Base-by-base conservation (phyloP, 176 grass and related monocot genomes). In the Avena atlantica region DNA sequence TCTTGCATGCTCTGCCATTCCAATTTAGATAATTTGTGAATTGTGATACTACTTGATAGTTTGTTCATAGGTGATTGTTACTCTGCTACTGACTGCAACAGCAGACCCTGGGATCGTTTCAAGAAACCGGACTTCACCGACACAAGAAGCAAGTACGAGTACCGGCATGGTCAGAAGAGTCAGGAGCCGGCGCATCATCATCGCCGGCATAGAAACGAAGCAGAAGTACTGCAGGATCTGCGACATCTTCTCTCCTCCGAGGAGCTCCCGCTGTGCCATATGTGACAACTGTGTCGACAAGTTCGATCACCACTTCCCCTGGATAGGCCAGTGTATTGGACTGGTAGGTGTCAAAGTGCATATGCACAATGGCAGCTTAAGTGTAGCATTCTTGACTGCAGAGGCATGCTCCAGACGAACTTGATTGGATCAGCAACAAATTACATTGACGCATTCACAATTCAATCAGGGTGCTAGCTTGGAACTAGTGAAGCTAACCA, bases 271-370 rank as follows among this genome's bases (percentile, higher is more conserved):
- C 78, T 93, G 94, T 24, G 47, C 47, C n/a, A 81, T 94, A 10
- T 91, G 92, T 61, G 92, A 94, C 88, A 97, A 92, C 59, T 94
- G 88, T 23, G 68, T 94, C 7, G 81, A 94, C 42, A 92, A 86
- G 74, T 97, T 97, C 9, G 90, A 94, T 59, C 95, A 94, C 63
- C 95, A 97, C 58, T 91, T 86, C 81, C 81, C 88, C 36, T 92
- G 88, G 92, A 92, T 89, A 25, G 85, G 81, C 78, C 88, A 94
- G 55, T 94, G 90, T 23, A 84, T 94, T 59, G 92, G 90, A 76
- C 70, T 92, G 88, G 95, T 97, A 92, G 0, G 74, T 51, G 55
- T 52, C 5, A 44, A 44, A 79, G 6, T 24, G 34, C 2, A 12
- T 4, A 9, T 27, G 4, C 42, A 73, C 14, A 61, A 19, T 2